Base-by-base conservation (phyloP, 768 basidiomycete genomes). In the Leccinellum albellum region DNA sequence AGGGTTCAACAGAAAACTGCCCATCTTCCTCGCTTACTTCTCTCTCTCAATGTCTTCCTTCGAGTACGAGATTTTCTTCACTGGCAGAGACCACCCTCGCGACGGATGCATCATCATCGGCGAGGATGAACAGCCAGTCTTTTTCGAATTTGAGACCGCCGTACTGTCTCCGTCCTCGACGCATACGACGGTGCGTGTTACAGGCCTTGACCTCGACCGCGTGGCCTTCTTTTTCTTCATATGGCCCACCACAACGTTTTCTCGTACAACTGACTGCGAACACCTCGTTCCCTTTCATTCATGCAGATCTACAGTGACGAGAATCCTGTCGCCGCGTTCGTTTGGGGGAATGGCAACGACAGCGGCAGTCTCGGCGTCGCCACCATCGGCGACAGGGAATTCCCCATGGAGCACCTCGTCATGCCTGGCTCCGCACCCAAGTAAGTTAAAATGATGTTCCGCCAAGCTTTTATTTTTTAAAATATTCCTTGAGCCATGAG, bases 41-140 rank as follows among this genome's bases (percentile, higher is more conserved):
- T 28, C 46, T 47, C 37, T 55, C 52, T 37, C 61, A 53, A 72
- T 75, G 76, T 69, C 66, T 49, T 12, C 49, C 44, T 74, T 76
- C 57, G 74, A 78, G 57, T 86, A 78, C 70, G 74, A 80, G 66
- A 72, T 89, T 32, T 88, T 81, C 73, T 89, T 89, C 77, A 85
- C 86, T 48, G 84, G 86, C 54, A 75, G 76, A 66, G 84, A 85
- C 69, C 80, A 89, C 73, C 86, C 87, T 46, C 82, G 87, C 54
- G 65, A 80, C 55, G 78, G 76, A 56, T 86, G 84, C 67, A 78
- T 83, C 56, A 73, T 89, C 73, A 88, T 89, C 62, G 86, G 87
- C 40, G 81, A 85, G 65, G 82, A 82, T 70, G 75, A 73, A 31
- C 78, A 75, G 61, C 80, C 81, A 1, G 71, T 87, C 63, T 86